Evolutionary conservation across 108 stramenopile species (phyloP), one percentile per base, ranked within the genome.

Genomic region (Cyclotella cryptica): DNA sequence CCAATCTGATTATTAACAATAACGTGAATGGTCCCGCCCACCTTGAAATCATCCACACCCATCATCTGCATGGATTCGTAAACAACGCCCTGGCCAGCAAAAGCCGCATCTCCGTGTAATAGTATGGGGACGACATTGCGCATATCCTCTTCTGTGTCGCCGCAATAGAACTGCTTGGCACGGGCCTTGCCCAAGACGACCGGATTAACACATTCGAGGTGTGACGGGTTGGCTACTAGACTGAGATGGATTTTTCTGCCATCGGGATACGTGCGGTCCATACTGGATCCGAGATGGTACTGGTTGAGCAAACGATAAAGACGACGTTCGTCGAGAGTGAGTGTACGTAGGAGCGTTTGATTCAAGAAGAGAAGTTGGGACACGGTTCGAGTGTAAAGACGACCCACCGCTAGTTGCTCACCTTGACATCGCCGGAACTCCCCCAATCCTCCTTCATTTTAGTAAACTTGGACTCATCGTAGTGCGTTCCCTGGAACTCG

Each of bases 1-100:
- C 99, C 99, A 83, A 99, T 93, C 86, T 99, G 99, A 80, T 99
- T 99, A 88, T 99, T 99, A 42, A 98, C 97, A 81, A 99, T 91
- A 54, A 99, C 97, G 82, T 99, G 99, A 79, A 99, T 98, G 53
- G 98, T 98, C 18, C 99, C 99, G n/a, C 98, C 98, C 44, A 96
- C 95, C 65, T 88, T 85, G 81, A 97, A 99, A 82, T 98, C 97
- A 10, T 78, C 80, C 19, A 96, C 95, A 49, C 87, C 80, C 4
- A 95, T 88, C 79, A 99, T 60, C 68, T 98, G 97, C 97, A 99
- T 98, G 27, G 98, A 97, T 82, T 99, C 99, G 80, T 99, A 99
- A 43, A 99, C 98, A 27, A 98, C 91, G 26, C 99, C 99, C 84
- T 99, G 98, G 39, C 99, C 99, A 10, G 98, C 97, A 84, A 99